Evolutionary conservation across 1,139 yeast genomes (phyloP).

Genomic region (Blastobotrys serpentis): DNA sequence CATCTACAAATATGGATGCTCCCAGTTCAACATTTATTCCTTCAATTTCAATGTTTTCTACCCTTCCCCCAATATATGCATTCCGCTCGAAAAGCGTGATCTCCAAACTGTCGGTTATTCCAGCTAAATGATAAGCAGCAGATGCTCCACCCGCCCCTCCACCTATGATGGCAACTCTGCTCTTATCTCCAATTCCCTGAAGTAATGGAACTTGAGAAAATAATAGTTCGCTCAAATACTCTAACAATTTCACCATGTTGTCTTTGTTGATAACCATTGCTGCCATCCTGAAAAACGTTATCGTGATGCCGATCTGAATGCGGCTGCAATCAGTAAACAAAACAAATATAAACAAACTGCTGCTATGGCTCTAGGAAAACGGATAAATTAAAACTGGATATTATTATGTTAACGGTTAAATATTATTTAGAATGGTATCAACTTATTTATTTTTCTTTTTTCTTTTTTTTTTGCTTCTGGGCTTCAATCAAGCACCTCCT

Average conservation of each 20-base stretch:
- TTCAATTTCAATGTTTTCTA: conserved; percentile 36
- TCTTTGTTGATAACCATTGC: neutral
- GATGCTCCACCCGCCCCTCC: conserved; percentile 51
- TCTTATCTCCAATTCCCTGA: neutral
- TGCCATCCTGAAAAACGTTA: neutral
- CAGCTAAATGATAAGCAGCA: conserved; percentile 44
- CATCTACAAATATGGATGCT: conserved; percentile 44
- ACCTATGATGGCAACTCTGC: conserved; percentile 43
- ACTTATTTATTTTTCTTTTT: neutral
- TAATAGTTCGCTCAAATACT: neutral
- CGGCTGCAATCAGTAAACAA: neutral
- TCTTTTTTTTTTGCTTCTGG: neutral
- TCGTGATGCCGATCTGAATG: neutral
- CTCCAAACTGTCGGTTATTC: conserved; percentile 34
- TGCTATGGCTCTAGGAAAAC: no score
- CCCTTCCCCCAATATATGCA: conserved; percentile 43
- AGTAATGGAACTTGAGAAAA: conserved; percentile 3
- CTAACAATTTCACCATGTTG: neutral
- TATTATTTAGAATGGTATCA: neutral
- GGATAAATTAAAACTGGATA: no score
- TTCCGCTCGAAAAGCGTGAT: conserved; percentile 41
- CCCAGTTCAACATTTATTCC: conserved; percentile 42
- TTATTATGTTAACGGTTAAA: no score
- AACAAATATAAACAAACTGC: no score
- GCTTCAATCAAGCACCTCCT: neutral